Evolutionary conservation across 441 rosid genomes (phyloP), one percentile per base, ranked within the genome.

Genomic region (Eutrema salsugineum): DNA sequence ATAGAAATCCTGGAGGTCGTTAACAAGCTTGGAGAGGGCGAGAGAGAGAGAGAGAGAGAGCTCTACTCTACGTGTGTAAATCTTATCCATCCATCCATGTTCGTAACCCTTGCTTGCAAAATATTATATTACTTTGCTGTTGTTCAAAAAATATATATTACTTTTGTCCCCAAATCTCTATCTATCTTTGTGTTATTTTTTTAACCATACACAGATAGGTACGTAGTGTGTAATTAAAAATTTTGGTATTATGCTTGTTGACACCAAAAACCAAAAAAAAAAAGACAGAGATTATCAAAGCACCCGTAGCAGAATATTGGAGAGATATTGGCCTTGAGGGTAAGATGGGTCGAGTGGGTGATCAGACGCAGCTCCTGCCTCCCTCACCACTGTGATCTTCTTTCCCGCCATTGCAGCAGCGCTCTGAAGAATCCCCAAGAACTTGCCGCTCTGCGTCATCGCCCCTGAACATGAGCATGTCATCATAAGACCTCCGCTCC

Each of bases 401-500:
- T 84, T 86, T 61, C 89, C 91, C 0, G 87, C 95, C 68, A 63
- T 79, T 7, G 85, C 65, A 60, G 97, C 90, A 40, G 97, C 97
- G 24, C 87, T 86, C 89, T 90, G 91, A 32, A 90, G 93, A 72
- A 83, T 76, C 14, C 83, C 84, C 76, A 87, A 54, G 86, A 91
- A 86, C 72, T 59, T 82, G 10, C 98, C 94, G 48, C 98, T 94
- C 76, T 86, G 93, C 14, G 98, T 89, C 91, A 91, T 88, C 8
- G 97, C 96, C 75, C 98, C 97, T 3, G 97, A 94, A 80, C 97
- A 94, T n/a, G 97, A 91, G 56, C 97, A 93, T 16, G 97, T 90
- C 97, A 93, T 93, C 75, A 89, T 84, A 74, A 94, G 87, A 40
- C 98, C 95, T 6, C 95, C 97, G 71, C 78, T 85, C 76, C 77